These are phyloP conservation scores for Pyricularia sp. DNA, from an alignment of 2,329 filamentous ascomycete species.

Conservation along the genomic window DNA sequence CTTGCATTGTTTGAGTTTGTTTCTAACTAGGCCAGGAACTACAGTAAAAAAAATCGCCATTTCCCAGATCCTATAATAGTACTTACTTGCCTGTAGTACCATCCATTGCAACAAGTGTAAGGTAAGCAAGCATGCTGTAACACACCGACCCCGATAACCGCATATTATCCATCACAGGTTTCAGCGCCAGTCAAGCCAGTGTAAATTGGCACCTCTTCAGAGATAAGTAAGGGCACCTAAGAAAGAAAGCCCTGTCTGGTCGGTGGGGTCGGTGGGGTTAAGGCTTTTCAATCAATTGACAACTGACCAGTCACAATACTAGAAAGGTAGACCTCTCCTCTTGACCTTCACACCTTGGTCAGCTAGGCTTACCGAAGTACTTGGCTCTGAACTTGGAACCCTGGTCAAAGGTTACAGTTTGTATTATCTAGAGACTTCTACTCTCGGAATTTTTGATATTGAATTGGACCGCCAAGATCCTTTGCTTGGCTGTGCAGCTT, in stretches of 20 bases:
- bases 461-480: not conserved
- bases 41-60: too few relatives aligned
- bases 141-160: too few relatives aligned
- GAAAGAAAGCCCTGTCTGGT: not conserved
- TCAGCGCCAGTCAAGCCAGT: too few relatives aligned
- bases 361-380: not conserved
- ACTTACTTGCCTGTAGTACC: too few relatives aligned
- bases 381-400: not conserved
- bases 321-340: not conserved
- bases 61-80: too few relatives aligned
- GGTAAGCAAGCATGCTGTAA: too few relatives aligned
- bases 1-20: not conserved
- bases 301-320: not conserved
- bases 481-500: not conserved
- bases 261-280: not conserved
- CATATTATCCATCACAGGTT: too few relatives aligned
- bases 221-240: too few relatives aligned
- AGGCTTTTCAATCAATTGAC: not conserved
- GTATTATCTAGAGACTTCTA: not conserved
- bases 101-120: too few relatives aligned
- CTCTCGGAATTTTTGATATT: not conserved
- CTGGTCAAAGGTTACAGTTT: not conserved
- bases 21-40: too few relatives aligned
- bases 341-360: not conserved
- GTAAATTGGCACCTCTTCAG: too few relatives aligned